Evolutionary conservation across 768 basidiomycete genomes (phyloP), one percentile per base, ranked within the genome.

Genomic region (Russula emetica): DNA sequence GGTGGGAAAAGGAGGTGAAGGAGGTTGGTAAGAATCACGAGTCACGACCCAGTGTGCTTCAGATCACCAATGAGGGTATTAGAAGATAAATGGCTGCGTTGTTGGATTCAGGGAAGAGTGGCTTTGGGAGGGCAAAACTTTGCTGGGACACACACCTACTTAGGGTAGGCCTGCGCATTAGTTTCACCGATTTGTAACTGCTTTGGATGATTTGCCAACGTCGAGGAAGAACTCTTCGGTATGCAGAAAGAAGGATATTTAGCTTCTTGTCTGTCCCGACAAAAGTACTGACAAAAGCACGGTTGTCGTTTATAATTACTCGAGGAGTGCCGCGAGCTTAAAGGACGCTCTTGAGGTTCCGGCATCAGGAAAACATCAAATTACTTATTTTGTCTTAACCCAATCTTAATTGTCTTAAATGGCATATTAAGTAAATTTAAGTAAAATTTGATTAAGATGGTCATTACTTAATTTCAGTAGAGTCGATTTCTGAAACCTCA

Each of bases 281-380:
- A 73, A 96, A 92, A 5, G 86, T 85, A 53, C 94, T 94, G 55
- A 94, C 73, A 70, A 95, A 94, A 60, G 90, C 76, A 45, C 94
- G 86, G 20, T 86, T 83, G 72, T 96, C 94, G 34, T 74, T 71
- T 49, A 86, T 82, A 20, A 82, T 78, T 53, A 95, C 77, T 53
- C 90, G 85, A 49, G 92, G 74, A 16, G 79, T 77, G 67, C 83
- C 76, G 28, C 81, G 80, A n/a, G n/a, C n/a, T n/a, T n/a, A n/a
- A 34, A 93, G 78, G 38, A 91, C 78, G 5, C 67, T 63, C 47
- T 65, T 65, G 55, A 76, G 68, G 22, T 55, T 58, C 26, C 64
- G 56, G 53, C n/a, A n/a, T n/a, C n/a, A n/a, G n/a, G n/a, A n/a
- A n/a, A n/a, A n/a, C n/a, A n/a, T n/a, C n/a, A n/a, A n/a, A n/a